Base-by-base conservation (phyloP, 2,329 filamentous ascomycete genomes). In the Sclerotinia minor region DNA sequence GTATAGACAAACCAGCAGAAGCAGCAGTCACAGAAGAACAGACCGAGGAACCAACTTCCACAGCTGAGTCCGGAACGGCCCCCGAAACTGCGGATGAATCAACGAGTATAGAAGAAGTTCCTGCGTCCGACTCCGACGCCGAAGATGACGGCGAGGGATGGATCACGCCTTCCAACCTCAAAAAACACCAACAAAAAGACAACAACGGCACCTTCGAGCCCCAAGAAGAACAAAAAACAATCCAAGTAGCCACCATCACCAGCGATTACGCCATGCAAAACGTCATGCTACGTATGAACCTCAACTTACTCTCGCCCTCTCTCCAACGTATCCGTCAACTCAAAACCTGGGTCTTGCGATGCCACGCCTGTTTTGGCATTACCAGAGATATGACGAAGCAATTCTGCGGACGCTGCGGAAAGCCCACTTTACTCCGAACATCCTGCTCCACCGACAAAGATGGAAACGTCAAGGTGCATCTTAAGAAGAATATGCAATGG, bases 181-280 rank as follows among this genome's bases (percentile, higher is more conserved):
- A 92, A 77, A 91, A 92, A 77, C 89, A 92, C 76, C 90, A 95
- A 80, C 87, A 86, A 69, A 85, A 88, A 76, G 89, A 94, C 73
- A 78, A 79, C 35, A 79, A 81, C 29, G 80, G 80, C 7, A 78
- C 82, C 1, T 78, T 81, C 26, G 79, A 83, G 52, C 79, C 83
- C 60, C 78, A 82, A 69, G 78, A 83, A 1, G 83, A 86, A 65
- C 83, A 86, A 47, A 85, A 86, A 70, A 87, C 86, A 17, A 89
- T 97, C 73, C 89, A 96, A 79, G 92, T 92, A 21, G 94, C 93
- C n/a, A 89, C 94, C 55, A 89, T 98, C 76, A 98, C 95, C 1
- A 93, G 91, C 67, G 95, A 99, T 82, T 98, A 92, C 80, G 94
- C 95, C 67, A 96, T 99, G 92, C 94, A 98, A 81, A 98, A 98